A percentile compares a stretch with the other conserved stretches of the same genome.
phyloP scores from a whole-genome alignment of 2,329 filamentous ascomycete species.

The Monilinia polystroma region DNA sequence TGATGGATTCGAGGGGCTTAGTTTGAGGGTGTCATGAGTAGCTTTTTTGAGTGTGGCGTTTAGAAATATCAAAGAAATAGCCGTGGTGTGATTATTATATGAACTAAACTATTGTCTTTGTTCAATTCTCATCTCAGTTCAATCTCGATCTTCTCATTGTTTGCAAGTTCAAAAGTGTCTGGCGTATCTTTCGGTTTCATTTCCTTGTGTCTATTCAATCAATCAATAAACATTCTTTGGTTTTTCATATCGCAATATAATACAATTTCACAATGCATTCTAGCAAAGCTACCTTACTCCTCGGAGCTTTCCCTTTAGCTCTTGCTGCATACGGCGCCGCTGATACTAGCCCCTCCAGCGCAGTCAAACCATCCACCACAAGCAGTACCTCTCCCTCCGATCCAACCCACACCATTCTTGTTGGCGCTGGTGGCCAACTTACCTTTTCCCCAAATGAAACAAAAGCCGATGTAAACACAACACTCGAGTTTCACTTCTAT shows the following conservation, averaged over 20 bases:
- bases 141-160: not conserved
- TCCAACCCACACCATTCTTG: slow-evolving; percentile 39
- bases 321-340: slow-evolving; percentile 29
- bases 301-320: slow-evolving; percentile 31
- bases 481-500: slow-evolving; percentile 56
- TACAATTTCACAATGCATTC: slow-evolving; percentile 36
- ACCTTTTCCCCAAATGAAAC: slow-evolving; percentile 52
- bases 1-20: not conserved
- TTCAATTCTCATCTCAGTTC: not conserved
- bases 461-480: slow-evolving; percentile 49
- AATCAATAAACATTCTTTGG: not conserved
- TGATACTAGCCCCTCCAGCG: slow-evolving; percentile 21
- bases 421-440: slow-evolving; percentile 40
- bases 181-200: not conserved
- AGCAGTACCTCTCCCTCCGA: slow-evolving; percentile 21
- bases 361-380: slow-evolving; percentile 22
- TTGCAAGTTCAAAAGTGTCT: not conserved
- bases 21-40: not conserved
- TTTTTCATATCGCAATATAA: not conserved
- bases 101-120: not conserved
- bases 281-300: slow-evolving; percentile 30
- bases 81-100: slow-evolving; percentile 4
- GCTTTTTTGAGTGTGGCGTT: not conserved
- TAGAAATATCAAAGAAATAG: not conserved
- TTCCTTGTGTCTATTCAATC: not conserved